Percentiles rank a stretch among this genome's conserved stretches.
phyloP scores from a whole-genome alignment of 306 rosid genomes.

The Neltuma alba region DNA sequence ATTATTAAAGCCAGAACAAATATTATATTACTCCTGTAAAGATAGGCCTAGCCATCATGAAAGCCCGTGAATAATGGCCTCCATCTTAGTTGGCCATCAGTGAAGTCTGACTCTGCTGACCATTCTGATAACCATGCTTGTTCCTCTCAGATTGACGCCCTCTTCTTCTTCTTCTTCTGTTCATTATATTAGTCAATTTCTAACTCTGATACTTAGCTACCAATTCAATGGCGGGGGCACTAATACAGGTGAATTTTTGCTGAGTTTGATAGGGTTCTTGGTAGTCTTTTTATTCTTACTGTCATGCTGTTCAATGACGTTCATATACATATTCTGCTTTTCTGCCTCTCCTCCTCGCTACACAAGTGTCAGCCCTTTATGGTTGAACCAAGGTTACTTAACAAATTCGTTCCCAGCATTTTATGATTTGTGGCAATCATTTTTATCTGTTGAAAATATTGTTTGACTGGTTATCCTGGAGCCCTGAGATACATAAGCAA shows the following conservation, averaged over 20 bases:
- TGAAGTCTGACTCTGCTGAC: slow-evolving; percentile 39
- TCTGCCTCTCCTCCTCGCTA: not conserved
- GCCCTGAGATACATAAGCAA: not conserved
- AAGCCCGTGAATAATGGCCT: not conserved
- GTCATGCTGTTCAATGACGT: not conserved
- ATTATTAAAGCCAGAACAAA: not conserved
- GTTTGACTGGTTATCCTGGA: not conserved
- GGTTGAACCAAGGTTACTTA: not conserved
- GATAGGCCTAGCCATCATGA: not conserved
- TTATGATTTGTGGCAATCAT: not conserved
- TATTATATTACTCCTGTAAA: not conserved
- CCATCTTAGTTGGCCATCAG: slow-evolving; percentile 2
- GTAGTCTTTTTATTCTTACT: not conserved
- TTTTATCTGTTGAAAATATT: not conserved
- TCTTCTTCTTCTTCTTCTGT: not conserved
- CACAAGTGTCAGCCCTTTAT: too few relatives aligned
- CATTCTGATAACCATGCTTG: slow-evolving; percentile 38
- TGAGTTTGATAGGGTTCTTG: not conserved
- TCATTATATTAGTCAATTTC: too few relatives aligned
- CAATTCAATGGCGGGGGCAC: not conserved
- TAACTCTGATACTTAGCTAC: not conserved
- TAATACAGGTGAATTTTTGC: not conserved
- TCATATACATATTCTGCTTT: not conserved
- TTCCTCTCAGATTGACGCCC: not conserved
- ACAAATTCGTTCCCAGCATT: not conserved